Evolutionary conservation across 1,284 basidiomycete genomes (phyloP).

Genomic region (Cryptococcus maquisensis): DNA sequence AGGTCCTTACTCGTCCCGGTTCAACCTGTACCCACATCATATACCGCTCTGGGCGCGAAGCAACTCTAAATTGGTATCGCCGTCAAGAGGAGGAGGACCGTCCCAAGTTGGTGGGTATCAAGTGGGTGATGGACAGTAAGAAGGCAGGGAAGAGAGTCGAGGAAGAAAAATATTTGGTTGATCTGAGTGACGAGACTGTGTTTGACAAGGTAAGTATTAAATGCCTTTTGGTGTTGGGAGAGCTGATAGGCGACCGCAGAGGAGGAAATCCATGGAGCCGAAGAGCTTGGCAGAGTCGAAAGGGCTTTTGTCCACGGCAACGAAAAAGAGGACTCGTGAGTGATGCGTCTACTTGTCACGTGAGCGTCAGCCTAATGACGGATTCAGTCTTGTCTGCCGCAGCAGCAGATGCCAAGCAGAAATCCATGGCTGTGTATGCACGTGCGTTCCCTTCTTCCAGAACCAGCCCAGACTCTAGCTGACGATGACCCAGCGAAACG

Average conservation of each 20-base stretch:
- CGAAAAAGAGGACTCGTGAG: constrained; percentile 11
- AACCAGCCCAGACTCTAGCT: background rate
- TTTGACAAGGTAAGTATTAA: constrained; percentile 60
- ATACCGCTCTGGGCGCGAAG: constrained; percentile 77
- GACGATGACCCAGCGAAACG: constrained; percentile 27
- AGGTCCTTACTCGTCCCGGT: constrained; percentile 53
- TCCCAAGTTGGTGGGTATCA: constrained; percentile 71
- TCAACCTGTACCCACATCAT: constrained; percentile 77
- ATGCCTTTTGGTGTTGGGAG: background rate
- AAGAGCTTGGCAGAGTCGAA: constrained; percentile 23
- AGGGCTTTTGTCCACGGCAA: background rate
- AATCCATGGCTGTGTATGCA: constrained; percentile 33
- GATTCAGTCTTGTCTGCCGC: constrained; percentile 7
- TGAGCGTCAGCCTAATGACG: background rate
- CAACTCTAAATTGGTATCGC: constrained; percentile 73
- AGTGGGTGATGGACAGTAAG: constrained; percentile 85
- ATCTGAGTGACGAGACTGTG: constrained; percentile 64
- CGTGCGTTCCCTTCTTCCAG: constrained; percentile 26
- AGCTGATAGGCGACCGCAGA: constrained; percentile 40
- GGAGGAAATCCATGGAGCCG: constrained; percentile 60
- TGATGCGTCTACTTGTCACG: background rate
- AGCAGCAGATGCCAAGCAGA: constrained; percentile 28
- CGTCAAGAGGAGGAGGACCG: constrained; percentile 58
- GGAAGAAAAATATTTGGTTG: constrained; percentile 64
- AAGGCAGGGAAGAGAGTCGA: constrained; percentile 64